Base-by-base conservation (phyloP, 1,139 yeast species). In the Scheffersomyces quercinus region DNA sequence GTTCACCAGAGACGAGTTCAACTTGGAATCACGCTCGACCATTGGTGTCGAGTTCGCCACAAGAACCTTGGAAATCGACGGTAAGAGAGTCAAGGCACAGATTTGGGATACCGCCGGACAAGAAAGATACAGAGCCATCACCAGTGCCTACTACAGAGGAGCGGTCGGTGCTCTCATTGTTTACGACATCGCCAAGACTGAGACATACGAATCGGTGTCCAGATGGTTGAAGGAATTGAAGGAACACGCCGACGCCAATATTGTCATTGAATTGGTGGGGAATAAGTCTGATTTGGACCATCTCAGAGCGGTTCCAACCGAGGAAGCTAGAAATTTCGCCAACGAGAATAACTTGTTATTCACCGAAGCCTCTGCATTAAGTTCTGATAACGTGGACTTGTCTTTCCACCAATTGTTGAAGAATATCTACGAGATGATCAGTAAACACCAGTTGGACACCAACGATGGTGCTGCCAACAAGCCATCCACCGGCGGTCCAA, bases 61-160 rank as follows among this genome's bases (percentile, higher is more conserved):
- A 33, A 81, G 97, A 65, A 91, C 98, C 3, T 83, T 93, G 44
- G 95, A 88, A 58, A 91, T 93, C 45, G 98, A 93, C 58, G 96
- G 95, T 47, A 93, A 91, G 68, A 79, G 95, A 62, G 90, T 95
- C 60, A 93, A 93, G 68, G 97, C 98, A 7, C 99, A 95, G 68
- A 90, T 93, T 61, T 93, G 99, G 99, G 99, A 93, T 67, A 93
- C 99, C 28, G 99, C 99, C 2, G 99, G 99, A 47, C 99, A 93
- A 73, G 99, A 93, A 69, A 82, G 99, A 64, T 93, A 93, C 73
- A 82, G 99, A 59, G 98, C 99, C 41, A 93, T 93, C 62, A 95
- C 99, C 34, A 85, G 95, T 48, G 99, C 98, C 11, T 93, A 93
- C 72, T 93, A 93, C 67, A 80, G 99, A 63, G 99, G 99, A 38